Evolutionary conservation across 2,329 filamentous ascomycete species (phyloP).

Genomic region (Botryosphaeria agaves): DNA sequence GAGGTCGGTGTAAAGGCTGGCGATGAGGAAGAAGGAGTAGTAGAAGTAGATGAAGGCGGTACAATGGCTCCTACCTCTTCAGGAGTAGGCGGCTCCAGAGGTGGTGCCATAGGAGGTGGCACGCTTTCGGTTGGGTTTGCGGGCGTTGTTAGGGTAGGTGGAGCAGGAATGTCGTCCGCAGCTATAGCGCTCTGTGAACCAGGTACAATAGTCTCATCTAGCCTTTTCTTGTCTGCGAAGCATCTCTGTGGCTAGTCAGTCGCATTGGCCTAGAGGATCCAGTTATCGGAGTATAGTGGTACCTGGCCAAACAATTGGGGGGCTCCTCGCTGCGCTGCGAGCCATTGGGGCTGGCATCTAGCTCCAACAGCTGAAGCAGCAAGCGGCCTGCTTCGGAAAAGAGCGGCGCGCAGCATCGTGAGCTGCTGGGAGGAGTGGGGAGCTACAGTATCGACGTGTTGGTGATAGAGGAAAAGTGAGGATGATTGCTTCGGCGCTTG

Average conservation of each 20-base stretch:
- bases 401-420: conserved; percentile 38
- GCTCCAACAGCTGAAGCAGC: conserved; percentile 20
- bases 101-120: conserved; percentile 14
- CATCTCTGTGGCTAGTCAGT: conserved; percentile 30
- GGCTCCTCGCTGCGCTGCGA: conserved; percentile 14
- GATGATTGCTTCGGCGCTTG: too few species aligned
- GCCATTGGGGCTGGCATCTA: conserved; percentile 24
- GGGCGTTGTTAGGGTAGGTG: conserved; percentile 12
- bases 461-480: too few species aligned
- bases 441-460: too few species aligned
- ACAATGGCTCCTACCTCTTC: conserved; percentile 18
- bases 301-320: conserved; percentile 20
- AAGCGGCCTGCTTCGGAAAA: conserved; percentile 28
- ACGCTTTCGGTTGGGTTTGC: conserved; percentile 24
- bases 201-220: conserved; percentile 18
- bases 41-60: conserved; percentile 11
- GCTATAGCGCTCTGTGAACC: conserved; percentile 6
- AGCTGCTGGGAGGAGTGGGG: conserved; percentile 16
- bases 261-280: conserved; percentile 23
- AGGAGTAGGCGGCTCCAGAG: conserved; percentile 27
- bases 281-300: conserved; percentile 15
- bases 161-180: conserved; percentile 9
- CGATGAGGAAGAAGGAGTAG: conserved; percentile 8
- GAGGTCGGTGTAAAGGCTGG: conserved; percentile 8
- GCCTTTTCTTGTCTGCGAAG: conserved; percentile 31